Evolutionary conservation across 2,329 filamentous ascomycete genomes (phyloP).

Genomic region (Calonectria honghensis): DNA sequence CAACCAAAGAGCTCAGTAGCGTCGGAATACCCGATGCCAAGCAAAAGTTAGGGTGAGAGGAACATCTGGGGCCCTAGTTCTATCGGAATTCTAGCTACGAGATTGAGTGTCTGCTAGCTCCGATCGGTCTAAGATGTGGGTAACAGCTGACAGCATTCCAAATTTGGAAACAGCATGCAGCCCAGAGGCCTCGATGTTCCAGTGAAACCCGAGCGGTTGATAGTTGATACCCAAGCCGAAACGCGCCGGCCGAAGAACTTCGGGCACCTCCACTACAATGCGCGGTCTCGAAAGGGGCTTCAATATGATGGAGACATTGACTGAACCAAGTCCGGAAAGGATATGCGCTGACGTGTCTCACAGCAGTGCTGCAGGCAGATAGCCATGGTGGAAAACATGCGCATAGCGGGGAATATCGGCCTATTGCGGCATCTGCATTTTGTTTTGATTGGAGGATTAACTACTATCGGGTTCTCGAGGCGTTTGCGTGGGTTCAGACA

Average conservation of each 20-base stretch:
- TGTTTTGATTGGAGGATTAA: conserved; percentile 7
- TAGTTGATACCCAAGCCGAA: background rate
- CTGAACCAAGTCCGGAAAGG: background rate
- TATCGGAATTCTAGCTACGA: background rate
- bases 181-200: background rate
- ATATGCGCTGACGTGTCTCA: conserved; percentile 11
- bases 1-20: background rate
- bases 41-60: background rate
- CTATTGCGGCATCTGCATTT: background rate
- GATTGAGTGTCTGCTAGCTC: conserved; percentile 3
- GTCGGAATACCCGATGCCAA: background rate
- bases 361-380: background rate
- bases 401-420: background rate
- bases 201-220: background rate
- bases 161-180: background rate
- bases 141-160: background rate
- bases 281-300: background rate
- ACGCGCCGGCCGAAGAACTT: background rate
- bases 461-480: background rate
- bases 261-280: background rate
- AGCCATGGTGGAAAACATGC: background rate
- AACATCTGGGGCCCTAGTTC: background rate
- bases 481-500: too few species aligned
- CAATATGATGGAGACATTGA: background rate
- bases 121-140: background rate